A percentile compares a stretch with the other conserved stretches of the same genome.
phyloP scores from a whole-genome alignment of 768 basidiomycete species.

The Rhodosporidiobolus sp. region DNA sequence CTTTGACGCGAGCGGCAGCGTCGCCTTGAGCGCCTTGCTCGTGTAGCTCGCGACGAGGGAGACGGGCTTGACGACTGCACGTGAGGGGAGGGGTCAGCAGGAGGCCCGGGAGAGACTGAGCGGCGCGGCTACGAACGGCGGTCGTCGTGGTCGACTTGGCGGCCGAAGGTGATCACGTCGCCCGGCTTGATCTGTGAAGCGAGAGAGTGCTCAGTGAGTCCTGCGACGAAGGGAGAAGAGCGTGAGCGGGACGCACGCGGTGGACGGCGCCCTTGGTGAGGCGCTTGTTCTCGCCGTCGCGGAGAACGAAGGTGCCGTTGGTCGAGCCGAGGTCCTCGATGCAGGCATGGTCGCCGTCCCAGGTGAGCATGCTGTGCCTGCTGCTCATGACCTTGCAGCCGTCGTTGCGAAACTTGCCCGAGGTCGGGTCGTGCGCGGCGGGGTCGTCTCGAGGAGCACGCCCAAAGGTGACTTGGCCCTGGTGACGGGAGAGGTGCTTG shows the following conservation, averaged over 20 bases:
- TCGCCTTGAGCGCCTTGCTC: neutral
- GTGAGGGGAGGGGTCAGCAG: too few relatives aligned
- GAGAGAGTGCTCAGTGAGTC: neutral
- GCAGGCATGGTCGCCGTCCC: slow-evolving; percentile 2
- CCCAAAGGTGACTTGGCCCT: neutral
- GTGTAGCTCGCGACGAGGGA: slow-evolving; percentile 1
- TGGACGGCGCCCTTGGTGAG: neutral
- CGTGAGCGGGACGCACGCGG: neutral
- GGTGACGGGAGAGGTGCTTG: slow-evolving; percentile 6
- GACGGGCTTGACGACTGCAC: slow-evolving; percentile 15
- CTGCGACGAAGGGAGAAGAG: neutral
- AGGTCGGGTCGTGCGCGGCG: neutral
- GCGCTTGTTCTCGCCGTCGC: neutral
- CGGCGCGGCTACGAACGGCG: neutral
- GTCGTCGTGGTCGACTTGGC: neutral
- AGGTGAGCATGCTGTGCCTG: neutral
- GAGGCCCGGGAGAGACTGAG: neutral
- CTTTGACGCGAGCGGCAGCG: too few relatives aligned
- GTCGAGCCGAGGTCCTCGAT: slow-evolving; percentile 12
- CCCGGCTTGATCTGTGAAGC: neutral
- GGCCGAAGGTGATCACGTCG: slow-evolving; percentile 20
- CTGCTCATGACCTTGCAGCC: slow-evolving; percentile 31
- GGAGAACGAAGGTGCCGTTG: slow-evolving; percentile 9
- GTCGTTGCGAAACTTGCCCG: slow-evolving; percentile 11
- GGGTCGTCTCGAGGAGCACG: neutral